Percentiles rank a stretch among this genome's conserved stretches.
Evolutionary conservation across 192 early-diverging fungal genomes (phyloP).

Genomic region (Podila epicladia): DNA sequence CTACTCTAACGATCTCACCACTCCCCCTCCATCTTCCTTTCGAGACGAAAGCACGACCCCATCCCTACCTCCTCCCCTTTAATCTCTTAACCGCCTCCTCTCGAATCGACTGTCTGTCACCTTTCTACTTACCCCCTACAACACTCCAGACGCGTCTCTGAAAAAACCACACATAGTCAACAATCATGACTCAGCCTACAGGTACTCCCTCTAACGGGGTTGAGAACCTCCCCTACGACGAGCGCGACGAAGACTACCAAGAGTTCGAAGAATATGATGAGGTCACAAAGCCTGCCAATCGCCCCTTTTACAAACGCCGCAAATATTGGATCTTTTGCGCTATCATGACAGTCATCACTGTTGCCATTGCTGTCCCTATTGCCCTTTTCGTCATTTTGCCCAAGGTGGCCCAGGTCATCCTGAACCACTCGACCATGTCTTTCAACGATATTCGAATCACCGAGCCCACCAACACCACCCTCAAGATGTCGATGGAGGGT

Average conservation of each 20-base stretch:
- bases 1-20: neutral
- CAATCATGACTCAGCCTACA: conserved; percentile 9
- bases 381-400: conserved; percentile 65
- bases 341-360: conserved; percentile 53
- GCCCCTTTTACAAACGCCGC: conserved; percentile 55
- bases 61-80: neutral
- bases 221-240: conserved; percentile 36
- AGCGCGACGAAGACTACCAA: conserved; percentile 39
- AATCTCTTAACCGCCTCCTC: neutral
- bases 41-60: neutral
- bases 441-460: conserved; percentile 55
- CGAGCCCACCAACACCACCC: conserved; percentile 38
- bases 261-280: conserved; percentile 46
- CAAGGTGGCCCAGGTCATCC: conserved; percentile 55
- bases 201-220: conserved; percentile 21
- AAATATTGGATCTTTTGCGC: conserved; percentile 64
- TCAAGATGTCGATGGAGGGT: conserved; percentile 54
- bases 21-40: conserved; percentile 1
- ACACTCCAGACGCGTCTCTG: neutral
- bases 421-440: conserved; percentile 53
- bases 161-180: neutral
- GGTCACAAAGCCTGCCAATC: conserved; percentile 16
- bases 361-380: conserved; percentile 54
- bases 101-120: neutral
- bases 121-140: neutral